Base-by-base conservation (phyloP, 495 filamentous ascomycete genomes). In the Staphylotrichum tortipilum region DNA sequence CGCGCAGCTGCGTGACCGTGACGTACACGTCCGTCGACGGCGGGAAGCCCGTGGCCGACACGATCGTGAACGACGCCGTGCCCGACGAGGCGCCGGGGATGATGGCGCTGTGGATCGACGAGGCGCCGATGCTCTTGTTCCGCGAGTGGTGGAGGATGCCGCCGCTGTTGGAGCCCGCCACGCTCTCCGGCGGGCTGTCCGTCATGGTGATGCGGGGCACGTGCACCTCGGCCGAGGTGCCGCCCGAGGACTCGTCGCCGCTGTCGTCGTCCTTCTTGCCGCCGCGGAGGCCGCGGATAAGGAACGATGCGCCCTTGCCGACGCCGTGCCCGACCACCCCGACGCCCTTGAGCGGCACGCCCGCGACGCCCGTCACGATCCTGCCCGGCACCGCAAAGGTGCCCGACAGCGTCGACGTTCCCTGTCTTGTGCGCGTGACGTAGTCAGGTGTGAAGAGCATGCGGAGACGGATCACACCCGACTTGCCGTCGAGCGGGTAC, bases 401-500 rank as follows among this genome's bases (percentile, higher is more conserved):
- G 12, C 92, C 92, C 4, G 81, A 83, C 76, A 99, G 94, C 4
- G 92, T 96, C 3, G 86, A 85, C 0, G 90, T 92, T 36, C 94
- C 92, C 66, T 95, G 87, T 29, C 88, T 79, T 10, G 87, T 79
- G 41, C 94, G 83, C 14, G 82, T 83, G 49, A 99, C 88, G 58
- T 95, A 99, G 68, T 84, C 81, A 3, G 94, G 85, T 54, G 85
- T 91, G 81, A 99, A 99, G n/a, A 95, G 72, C 54, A 96, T 75
- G 51, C 85, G 85, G 45, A 99, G 66, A 30, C 85, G 80, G 29
- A 99, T 74, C 9, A 78, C 75, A 18, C 92, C 92, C 2, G 84
- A 92, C 65, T 95, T 95, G 17, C 92, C 94, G 62, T 95, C 86
- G 3, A 97, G 74, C 19, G 73, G 72, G n/a, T 91, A 77, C 22